Evolutionary conservation across 371 early-diverging fungal species (phyloP).

Genomic region (Mortierella sp.): DNA sequence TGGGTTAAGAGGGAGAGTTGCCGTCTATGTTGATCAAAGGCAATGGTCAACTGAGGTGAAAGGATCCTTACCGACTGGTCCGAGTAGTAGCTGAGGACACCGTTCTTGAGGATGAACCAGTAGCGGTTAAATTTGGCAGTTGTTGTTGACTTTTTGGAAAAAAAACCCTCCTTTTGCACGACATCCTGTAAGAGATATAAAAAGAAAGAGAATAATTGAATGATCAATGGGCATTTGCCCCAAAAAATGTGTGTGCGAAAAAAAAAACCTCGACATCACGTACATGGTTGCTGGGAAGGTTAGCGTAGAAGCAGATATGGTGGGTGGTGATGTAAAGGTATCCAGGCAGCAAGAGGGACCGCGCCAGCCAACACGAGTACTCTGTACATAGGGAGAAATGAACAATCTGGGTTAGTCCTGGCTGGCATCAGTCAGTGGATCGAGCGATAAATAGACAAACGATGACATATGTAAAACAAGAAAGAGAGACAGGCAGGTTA

Average conservation of each 20-base stretch:
- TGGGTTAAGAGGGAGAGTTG: background rate
- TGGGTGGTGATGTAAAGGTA: conserved; percentile 76
- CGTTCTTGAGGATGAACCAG: conserved; percentile 80
- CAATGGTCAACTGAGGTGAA: background rate
- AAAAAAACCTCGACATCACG: background rate
- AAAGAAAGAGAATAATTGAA: background rate
- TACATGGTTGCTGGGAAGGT: conserved; percentile 62
- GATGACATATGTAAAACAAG: too few species aligned
- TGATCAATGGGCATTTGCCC: too few species aligned
- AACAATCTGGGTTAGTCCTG: background rate
- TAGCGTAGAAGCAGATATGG: conserved; percentile 79
- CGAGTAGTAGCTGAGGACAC: conserved; percentile 73
- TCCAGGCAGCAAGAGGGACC: conserved; percentile 78
- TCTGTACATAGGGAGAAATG: conserved; percentile 56
- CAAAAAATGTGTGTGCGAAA: background rate
- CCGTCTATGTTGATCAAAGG: background rate
- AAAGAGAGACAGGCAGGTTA: background rate
- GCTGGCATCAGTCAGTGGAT: too few species aligned
- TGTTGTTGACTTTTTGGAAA: conserved; percentile 64
- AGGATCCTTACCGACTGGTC: conserved; percentile 63
- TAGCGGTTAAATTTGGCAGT: conserved; percentile 66
- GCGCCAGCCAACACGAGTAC: conserved; percentile 80
- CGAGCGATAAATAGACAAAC: background rate
- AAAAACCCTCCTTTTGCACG: conserved; percentile 75
- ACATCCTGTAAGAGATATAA: conserved; percentile 55